Base-by-base conservation (phyloP, 441 rosid genomes). In the Raphanus hybrid region DNA sequence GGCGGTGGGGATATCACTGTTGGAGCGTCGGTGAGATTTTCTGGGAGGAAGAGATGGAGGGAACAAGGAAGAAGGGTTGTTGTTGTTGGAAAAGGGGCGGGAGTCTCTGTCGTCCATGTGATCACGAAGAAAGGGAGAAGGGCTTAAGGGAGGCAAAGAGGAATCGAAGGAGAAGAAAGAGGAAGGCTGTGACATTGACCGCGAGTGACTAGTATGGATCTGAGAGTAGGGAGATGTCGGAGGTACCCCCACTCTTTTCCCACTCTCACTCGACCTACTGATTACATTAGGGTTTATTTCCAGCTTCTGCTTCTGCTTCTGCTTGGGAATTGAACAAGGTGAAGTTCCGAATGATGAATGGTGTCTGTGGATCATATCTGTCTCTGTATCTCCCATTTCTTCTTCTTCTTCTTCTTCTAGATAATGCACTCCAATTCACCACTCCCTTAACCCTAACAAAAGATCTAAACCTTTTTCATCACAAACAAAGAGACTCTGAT, bases 171-270 rank as follows among this genome's bases (percentile, higher is more conserved):
- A 91, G 82, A 91, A 92, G 69, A 91, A 84, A 0, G 94, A 86
- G 0, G 87, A 80, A 0, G 98, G 98, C 63, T 96, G 99, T 5
- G 99, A 93, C 67, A 96, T 73, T 69, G 99, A 96, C 72, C 97
- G 83, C 0, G 97, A 93, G 64, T 96, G 99, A 64, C 85, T 72
- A 0, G 62, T 34, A 0, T 86, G 96, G 89, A 91, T 89, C 91
- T 89, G 92, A 50, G 98, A 92, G 77, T 82, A 91, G 0, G 98
- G 99, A 0, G 98, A 91, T 67, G 94, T 82, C 7, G 99, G 99
- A 26, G 97, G 98, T 3, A 93, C 88, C 15, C 97, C 95, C 26
- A 70, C 83, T 84, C 93, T 87, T 74, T 87, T 92, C 55, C 68
- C 39, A 75, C 70, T 52, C 43, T 85, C 93, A 67, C 9, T 71